Evolutionary conservation across 129 eudicot genomes (phyloP), one percentile per base, ranked within the genome.

Genomic region (Kitagawia praeruptora): DNA sequence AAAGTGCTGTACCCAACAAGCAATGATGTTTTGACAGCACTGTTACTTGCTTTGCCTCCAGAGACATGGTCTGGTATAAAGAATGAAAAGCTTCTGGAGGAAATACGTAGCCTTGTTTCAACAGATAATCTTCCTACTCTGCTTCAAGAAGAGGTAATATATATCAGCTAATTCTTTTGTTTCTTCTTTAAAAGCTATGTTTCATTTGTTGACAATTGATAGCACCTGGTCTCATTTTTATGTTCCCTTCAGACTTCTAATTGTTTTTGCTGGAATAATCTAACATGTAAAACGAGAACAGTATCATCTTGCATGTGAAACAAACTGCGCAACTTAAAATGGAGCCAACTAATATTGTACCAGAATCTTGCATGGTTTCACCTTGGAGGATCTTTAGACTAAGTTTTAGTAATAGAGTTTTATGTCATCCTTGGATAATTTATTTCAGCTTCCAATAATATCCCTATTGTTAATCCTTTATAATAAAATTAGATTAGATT

Each of bases 91-190:
- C 82, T 91, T 83, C 78, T 90, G 88, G 88, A 88, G 81, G 90
- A 92, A 39, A 74, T 95, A 2, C 40, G 42, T 76, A 64, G 75
- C 27, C 87, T 95, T 54, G 93, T 92, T 79, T 88, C 89, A 19
- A 74, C 80, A 14, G 91, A 90, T 47, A 86, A 82, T 48, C 92
- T 92, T 76, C 93, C 96, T 41, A 75, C 86, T 74, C 81, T 90
- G 85, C 92, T 95, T 80, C 96, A 90, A 89, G 98, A 95, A 85
- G 98, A 95, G 98, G 98, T 95, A 87, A 25, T 64, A 12, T 31
- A 42, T 19, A 38, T 61, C 49, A 15, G 12, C 46, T 48, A 46
- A 15, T 77, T 76, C 13, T 38, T 18, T 25, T 39, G 28, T 69
- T 25, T 58, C 31, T 56, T 71, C 70, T 53, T 56, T 64, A 25